Percentiles rank a stretch among this genome's conserved stretches.
These are phyloP conservation scores for Termitomyces sp. DNA, from an alignment of 768 basidiomycete species.

Conservation along the genomic window DNA sequence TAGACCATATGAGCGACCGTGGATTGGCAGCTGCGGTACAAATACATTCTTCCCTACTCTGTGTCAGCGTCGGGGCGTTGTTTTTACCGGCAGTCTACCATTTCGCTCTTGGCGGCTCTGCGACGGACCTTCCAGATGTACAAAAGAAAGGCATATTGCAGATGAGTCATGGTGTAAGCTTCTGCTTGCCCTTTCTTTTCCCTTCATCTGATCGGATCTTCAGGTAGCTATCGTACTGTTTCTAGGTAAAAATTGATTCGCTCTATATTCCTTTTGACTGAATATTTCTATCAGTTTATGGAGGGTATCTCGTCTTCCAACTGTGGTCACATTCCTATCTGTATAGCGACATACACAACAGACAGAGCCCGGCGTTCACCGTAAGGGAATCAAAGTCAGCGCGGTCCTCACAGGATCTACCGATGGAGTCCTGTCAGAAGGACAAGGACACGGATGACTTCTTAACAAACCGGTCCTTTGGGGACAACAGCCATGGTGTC, in stretches of 20 bases:
- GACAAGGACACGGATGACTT: neutral
- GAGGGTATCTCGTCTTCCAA: constrained; percentile 69
- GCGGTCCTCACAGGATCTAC: neutral
- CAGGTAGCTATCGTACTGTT: constrained; percentile 74
- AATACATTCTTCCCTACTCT: constrained; percentile 67
- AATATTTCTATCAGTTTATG: constrained; percentile 50
- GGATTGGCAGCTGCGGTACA: constrained; percentile 54
- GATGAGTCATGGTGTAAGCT: constrained; percentile 73
- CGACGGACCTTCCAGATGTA: constrained; percentile 16
- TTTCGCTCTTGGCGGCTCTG: constrained; percentile 41
- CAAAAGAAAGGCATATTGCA: constrained; percentile 48
- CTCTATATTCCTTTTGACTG: neutral
- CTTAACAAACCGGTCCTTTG: neutral
- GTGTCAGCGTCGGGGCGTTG: constrained; percentile 74
- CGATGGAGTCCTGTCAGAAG: neutral
- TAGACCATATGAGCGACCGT: neutral
- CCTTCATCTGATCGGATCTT: too few relatives aligned
- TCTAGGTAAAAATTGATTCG: constrained; percentile 43
- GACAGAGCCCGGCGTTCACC: constrained; percentile 36
- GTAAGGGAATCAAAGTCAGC: constrained; percentile 3
- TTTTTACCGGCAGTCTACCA: constrained; percentile 75
- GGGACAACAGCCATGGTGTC: neutral
- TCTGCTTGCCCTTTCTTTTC: neutral
- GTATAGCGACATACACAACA: constrained; percentile 44
- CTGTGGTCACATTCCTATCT: constrained; percentile 72